Evolutionary conservation across 306 rosid species (phyloP), one percentile per base, ranked within the genome.

Genomic region (Casuarina equisetifolia): DNA sequence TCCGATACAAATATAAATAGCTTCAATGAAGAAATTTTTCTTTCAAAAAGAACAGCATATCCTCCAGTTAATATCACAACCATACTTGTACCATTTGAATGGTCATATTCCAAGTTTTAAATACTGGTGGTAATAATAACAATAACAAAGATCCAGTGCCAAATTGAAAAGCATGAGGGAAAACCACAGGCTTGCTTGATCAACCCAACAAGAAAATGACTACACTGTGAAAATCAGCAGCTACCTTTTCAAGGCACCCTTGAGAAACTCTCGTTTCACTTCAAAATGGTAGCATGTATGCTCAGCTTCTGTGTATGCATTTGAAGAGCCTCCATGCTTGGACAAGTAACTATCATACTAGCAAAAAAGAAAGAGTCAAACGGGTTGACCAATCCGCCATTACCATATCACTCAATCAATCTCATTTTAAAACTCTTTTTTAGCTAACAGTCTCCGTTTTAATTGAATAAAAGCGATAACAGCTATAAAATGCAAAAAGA

Each of bases 331-430:
- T 78, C 99, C 99, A 66, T 95, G 99, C 84, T 95, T 95, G 83
- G 97, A 95, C 90, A 95, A 87, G 87, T 91, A 95, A 85, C 97
- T 91, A 85, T 95, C 99, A 82, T 92, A 95, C 99, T 95, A 91
- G 76, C 80, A 79, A 88, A 72, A 48, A 72, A 71, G 81, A 75
- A 84, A 90, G 64, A 82, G 83, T 84, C 81, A 90, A 84, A 82
- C 54, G 52, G 44, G 73, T 72, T 68, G 74, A 75, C 82, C 82
- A 76, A 83, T 81, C 45, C 39, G 83, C 54, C 15, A 45, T 49
- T 49, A 9, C 53, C 17, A 20, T 79, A 72, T 58, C 80, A 75
- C 51, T 74, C 73, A 73, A 12, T 7, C 66, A 59, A 68, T 70
- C 54, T 36, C 25, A 39, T 57, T 35, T 49, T 73, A 17, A 66